These are phyloP conservation scores for Solanum hybrid DNA, from an alignment of 305 asterid species.

Conservation along the genomic window DNA sequence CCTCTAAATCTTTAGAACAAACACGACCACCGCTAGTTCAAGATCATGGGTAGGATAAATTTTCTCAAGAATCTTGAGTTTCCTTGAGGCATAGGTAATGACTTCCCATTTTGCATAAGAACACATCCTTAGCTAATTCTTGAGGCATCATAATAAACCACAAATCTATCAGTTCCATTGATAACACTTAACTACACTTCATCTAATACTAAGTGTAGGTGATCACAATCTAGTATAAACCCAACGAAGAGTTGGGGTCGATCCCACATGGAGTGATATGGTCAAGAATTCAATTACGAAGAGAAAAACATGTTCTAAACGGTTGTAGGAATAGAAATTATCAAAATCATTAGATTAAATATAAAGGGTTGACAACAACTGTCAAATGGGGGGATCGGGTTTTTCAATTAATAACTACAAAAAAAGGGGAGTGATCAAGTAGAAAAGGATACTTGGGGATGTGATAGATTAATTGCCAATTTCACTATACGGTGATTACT, in stretches of 20 bases:
- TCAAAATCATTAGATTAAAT: too few species aligned
- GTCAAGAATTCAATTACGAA: too few species aligned
- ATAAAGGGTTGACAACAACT: too few species aligned
- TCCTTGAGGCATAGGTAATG: not conserved
- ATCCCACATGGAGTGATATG: too few species aligned
- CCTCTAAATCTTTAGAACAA: not conserved
- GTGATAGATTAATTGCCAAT: too few species aligned
- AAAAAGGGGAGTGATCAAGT: too few species aligned
- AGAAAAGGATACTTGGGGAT: too few species aligned
- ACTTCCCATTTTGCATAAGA: not conserved
- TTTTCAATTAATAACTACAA: too few species aligned
- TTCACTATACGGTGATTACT: too few species aligned
- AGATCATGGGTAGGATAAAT: not conserved
- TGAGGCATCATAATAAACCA: not conserved
- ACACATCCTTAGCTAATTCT: not conserved
- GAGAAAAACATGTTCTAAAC: too few species aligned
- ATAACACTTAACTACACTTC: not conserved
- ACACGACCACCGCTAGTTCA: not conserved
- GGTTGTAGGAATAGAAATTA: too few species aligned
- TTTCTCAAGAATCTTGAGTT: not conserved
- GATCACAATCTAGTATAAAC: not conserved
- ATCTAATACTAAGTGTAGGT: not conserved
- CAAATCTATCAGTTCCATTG: not conserved
- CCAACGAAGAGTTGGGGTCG: not conserved
- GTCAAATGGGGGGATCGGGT: too few species aligned